phyloP scores from a whole-genome alignment of 2,329 filamentous ascomycete genomes.

The Phaeomoniella chlamydospora region DNA sequence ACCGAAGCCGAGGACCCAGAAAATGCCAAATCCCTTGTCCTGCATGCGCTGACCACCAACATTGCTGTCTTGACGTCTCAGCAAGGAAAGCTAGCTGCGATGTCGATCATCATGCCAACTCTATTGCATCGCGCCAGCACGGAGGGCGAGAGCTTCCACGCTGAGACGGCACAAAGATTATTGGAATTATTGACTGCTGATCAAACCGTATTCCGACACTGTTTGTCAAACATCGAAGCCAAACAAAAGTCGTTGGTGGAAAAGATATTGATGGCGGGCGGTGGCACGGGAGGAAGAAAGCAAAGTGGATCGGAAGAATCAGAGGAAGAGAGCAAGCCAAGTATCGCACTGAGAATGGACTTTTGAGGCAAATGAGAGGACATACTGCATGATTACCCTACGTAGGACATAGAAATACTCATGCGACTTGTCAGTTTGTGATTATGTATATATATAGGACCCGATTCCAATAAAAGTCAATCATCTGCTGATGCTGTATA shows the following conservation, averaged over 20 bases:
- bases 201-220: conserved; percentile 55
- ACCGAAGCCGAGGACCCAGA: conserved; percentile 66
- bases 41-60: conserved; percentile 63
- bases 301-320: conserved; percentile 19
- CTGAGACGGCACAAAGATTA: conserved; percentile 61
- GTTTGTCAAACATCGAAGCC: conserved; percentile 57
- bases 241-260: conserved; percentile 67
- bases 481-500: too few species aligned
- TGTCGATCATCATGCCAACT: conserved; percentile 63
- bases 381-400: too few species aligned
- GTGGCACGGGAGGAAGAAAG: conserved; percentile 23
- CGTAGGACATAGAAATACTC: too few species aligned
- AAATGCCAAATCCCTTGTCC: conserved; percentile 53
- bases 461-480: too few species aligned
- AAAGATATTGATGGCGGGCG: conserved; percentile 57
- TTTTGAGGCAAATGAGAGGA: too few species aligned
- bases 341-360: conserved; percentile 88
- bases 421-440: too few species aligned
- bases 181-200: conserved; percentile 70
- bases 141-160: conserved; percentile 45
- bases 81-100: conserved; percentile 30
- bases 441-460: too few species aligned
- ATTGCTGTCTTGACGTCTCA: conserved; percentile 24
- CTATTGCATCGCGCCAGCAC: conserved; percentile 58
- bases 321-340: conserved; percentile 48